Evolutionary conservation across 306 rosid genomes (phyloP).

Genomic region (Medicago truncatula): MtrunA17r5.0-ANR NC_053049.1:15205001-15205500

Average conservation of each 20-base stretch:
- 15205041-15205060: neutral
- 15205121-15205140: neutral
- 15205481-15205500: no score
- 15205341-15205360: constrained; percentile 35
- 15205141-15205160: neutral
- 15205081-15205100: neutral
- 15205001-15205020: neutral
- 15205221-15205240: neutral
- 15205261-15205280: neutral
- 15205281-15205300: neutral
- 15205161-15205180: constrained; percentile 29
- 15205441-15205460: neutral
- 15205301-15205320: constrained; percentile 24
- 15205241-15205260: neutral
- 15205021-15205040: constrained; percentile 3
- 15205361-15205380: neutral
- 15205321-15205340: constrained; percentile 28
- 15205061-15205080: neutral
- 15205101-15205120: neutral
- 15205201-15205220: neutral
- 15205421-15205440: constrained; percentile 18
- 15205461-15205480: neutral
- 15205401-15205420: constrained; percentile 12
- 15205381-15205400: constrained; percentile 32
- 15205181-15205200: constrained; percentile 16